phyloP scores from a whole-genome alignment of 2,329 filamentous ascomycete species.

The Neonectria magnoliae region DNA sequence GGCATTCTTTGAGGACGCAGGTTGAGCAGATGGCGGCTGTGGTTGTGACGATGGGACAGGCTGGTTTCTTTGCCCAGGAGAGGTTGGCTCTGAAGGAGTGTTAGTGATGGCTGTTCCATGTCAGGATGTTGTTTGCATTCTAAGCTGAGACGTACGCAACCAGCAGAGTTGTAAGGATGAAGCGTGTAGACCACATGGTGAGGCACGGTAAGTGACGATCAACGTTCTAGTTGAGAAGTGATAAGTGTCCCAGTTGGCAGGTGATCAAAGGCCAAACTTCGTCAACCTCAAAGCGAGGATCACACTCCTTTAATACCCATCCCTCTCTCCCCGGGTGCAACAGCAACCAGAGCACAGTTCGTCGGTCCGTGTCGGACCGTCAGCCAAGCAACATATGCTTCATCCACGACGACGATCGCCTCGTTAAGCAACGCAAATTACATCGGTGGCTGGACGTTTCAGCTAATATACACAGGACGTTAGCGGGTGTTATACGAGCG shows the following conservation, averaged over 20 bases:
- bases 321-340: neutral
- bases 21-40: constrained; percentile 47
- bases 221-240: no score
- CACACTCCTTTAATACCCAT: neutral
- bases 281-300: neutral
- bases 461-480: neutral
- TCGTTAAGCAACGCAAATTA: neutral
- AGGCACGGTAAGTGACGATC: neutral
- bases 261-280: neutral
- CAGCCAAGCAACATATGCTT: neutral
- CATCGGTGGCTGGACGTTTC: neutral
- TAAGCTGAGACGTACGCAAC: constrained; percentile 6
- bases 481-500: neutral
- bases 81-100: neutral
- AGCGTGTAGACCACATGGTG: constrained; percentile 14
- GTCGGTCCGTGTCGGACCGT: neutral
- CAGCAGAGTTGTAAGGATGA: constrained; percentile 10
- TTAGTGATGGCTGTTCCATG: neutral
- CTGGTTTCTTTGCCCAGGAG: constrained; percentile 10
- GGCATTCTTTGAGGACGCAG: constrained; percentile 45
- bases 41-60: constrained; percentile 49
- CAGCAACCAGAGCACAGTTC: neutral
- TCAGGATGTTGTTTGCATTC: neutral
- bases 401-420: neutral
- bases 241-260: no score